A percentile compares a stretch with the other conserved stretches of the same genome.
These are phyloP conservation scores for Agaricales sp. DNA, from an alignment of 1,284 basidiomycete species.

Conservation along the genomic window DNA sequence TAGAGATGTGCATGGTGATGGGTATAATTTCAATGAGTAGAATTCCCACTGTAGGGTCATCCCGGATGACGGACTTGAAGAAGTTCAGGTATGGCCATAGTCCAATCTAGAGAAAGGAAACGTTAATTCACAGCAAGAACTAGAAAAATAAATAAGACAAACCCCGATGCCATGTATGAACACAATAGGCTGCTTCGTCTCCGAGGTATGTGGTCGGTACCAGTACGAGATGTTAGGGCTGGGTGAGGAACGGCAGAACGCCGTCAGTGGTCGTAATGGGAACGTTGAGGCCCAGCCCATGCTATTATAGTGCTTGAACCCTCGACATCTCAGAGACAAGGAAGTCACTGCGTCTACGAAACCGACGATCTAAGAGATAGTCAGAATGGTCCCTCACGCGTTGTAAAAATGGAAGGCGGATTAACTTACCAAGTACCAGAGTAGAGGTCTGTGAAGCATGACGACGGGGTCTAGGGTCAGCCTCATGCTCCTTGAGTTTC, in stretches of 20 bases:
- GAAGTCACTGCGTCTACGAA: slow-evolving; percentile 36
- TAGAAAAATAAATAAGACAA: slow-evolving; percentile 15
- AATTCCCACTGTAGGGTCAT: slow-evolving; percentile 39
- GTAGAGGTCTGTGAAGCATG: slow-evolving; percentile 41
- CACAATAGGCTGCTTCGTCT: slow-evolving; percentile 37
- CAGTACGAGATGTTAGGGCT: slow-evolving; percentile 43
- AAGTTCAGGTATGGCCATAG: slow-evolving; percentile 45
- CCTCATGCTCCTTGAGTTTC: slow-evolving; percentile 33
- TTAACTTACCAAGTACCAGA: slow-evolving; percentile 49
- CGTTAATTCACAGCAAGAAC: background rate
- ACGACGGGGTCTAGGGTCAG: slow-evolving; percentile 45
- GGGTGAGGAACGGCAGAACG: slow-evolving; percentile 31
- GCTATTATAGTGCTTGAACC: slow-evolving; percentile 44
- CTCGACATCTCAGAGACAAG: slow-evolving; percentile 25
- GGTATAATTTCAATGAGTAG: slow-evolving; percentile 48
- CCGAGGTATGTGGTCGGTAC: slow-evolving; percentile 45
- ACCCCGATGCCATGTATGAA: slow-evolving; percentile 63
- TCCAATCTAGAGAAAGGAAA: slow-evolving; percentile 35
- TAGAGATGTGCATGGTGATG: slow-evolving; percentile 45
- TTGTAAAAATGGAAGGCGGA: background rate
- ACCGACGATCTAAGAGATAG: slow-evolving; percentile 34
- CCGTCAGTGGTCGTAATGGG: slow-evolving; percentile 37
- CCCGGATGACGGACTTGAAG: slow-evolving; percentile 28
- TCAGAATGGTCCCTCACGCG: background rate
- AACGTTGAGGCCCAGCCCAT: slow-evolving; percentile 31